Conservation (phyloP, 148 eudicot genomes). For the Suaeda aralocaspica region DNA sequence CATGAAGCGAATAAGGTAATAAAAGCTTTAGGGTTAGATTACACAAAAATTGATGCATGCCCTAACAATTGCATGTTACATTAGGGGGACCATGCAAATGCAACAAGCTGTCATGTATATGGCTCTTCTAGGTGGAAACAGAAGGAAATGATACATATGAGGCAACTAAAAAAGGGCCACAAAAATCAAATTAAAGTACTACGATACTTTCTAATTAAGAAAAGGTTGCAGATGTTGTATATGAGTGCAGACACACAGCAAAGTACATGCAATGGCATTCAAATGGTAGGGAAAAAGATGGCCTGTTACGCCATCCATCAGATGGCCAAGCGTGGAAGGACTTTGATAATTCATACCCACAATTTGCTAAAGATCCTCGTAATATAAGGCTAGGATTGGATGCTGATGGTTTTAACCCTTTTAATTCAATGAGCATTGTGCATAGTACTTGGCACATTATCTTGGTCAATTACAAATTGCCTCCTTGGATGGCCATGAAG, state of each 20-base stretch:
- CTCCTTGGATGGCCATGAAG: slow-evolving; percentile 7
- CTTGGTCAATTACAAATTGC: background rate
- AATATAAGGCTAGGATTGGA: no score
- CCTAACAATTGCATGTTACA: background rate
- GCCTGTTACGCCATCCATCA: no score
- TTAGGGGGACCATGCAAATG: background rate
- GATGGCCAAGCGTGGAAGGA: no score
- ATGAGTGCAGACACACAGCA: background rate
- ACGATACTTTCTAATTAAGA: background rate
- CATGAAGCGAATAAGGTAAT: no score
- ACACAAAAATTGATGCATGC: background rate
- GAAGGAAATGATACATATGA: background rate
- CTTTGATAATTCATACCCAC: no score
- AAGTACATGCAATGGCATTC: no score
- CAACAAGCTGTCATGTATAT: slow-evolving; percentile 6
- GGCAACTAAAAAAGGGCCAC: background rate
- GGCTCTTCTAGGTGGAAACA: slow-evolving; percentile 3
- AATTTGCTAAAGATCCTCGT: no score
- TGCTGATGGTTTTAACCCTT: no score
- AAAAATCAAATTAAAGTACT: background rate
- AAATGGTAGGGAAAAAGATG: no score
- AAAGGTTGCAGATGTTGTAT: background rate
- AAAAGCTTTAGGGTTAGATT: no score
- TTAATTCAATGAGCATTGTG: no score
- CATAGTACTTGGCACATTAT: background rate